These are phyloP conservation scores for Castanopsis chinensis DNA, from an alignment of 306 rosid genomes.

Conservation along the genomic window DNA sequence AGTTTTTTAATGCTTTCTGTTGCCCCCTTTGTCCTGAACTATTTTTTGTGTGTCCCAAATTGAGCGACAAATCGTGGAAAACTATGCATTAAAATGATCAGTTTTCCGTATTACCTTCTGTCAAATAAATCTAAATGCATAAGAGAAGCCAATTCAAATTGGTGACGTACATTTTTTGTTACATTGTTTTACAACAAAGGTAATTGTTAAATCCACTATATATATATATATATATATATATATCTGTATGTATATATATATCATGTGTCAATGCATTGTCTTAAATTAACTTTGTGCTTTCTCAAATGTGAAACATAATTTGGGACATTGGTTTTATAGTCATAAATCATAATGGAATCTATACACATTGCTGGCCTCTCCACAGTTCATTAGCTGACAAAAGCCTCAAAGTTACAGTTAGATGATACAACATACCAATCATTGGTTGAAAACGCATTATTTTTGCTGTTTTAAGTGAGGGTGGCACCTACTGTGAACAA, in stretches of 20 bases:
- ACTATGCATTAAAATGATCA: not conserved
- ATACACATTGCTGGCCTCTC: not conserved
- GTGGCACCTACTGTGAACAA: not conserved
- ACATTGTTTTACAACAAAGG: not conserved
- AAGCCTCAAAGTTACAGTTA: not conserved
- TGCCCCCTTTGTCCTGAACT: not conserved
- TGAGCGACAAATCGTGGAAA: not conserved
- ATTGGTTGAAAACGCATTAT: not conserved
- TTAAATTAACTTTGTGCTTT: not conserved
- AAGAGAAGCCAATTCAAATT: not conserved
- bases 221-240: not conserved
- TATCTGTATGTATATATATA: no score
- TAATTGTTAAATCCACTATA: not conserved
- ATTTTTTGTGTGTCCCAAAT: not conserved
- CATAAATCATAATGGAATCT: not conserved
- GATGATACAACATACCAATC: not conserved
- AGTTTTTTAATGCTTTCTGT: not conserved
- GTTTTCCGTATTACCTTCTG: not conserved
- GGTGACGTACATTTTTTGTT: not conserved
- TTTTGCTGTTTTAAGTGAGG: not conserved
- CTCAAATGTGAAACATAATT: not conserved
- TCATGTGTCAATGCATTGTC: not conserved
- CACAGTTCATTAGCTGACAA: no score
- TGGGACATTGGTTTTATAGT: not conserved
- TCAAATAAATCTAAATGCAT: not conserved